Conservation (phyloP, 805 yeast genomes). For the Teunomyces tritomae region DNA sequence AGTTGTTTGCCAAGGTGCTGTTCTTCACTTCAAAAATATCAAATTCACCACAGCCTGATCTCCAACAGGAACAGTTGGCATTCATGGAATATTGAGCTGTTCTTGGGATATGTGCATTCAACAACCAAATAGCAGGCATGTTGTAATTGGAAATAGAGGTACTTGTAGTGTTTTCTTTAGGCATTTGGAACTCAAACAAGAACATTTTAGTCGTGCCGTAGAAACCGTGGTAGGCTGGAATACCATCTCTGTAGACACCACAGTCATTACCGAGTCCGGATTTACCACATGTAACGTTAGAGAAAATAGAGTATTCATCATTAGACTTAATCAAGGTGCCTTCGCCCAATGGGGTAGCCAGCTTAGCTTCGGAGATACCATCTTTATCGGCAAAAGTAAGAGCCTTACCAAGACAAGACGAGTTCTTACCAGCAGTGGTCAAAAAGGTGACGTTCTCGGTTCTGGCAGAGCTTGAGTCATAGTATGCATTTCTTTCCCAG, state of each 20-base stretch:
- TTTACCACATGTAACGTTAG: slow-evolving; percentile 54
- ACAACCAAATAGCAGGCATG: slow-evolving; percentile 76
- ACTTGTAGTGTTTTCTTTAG: slow-evolving; percentile 44
- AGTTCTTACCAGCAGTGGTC: slow-evolving; percentile 57
- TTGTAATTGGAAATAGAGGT: slow-evolving; percentile 43
- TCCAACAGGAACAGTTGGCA: slow-evolving; percentile 71
- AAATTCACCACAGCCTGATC: slow-evolving; percentile 75
- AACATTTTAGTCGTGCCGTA: slow-evolving; percentile 69
- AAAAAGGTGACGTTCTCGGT: slow-evolving; percentile 67
- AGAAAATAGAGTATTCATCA: slow-evolving; percentile 58
- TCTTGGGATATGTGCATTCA: slow-evolving; percentile 71
- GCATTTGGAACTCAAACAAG: slow-evolving; percentile 67
- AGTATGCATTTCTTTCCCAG: slow-evolving; percentile 63
- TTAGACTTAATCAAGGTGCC: slow-evolving; percentile 53
- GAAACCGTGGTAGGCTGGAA: slow-evolving; percentile 73
- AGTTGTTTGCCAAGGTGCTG: slow-evolving; percentile 50
- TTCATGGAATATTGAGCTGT: slow-evolving; percentile 67
- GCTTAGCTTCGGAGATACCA: slow-evolving; percentile 49
- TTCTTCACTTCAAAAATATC: slow-evolving; percentile 76
- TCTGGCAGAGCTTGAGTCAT: slow-evolving; percentile 46
- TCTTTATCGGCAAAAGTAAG: slow-evolving; percentile 58
- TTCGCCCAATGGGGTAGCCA: slow-evolving; percentile 47
- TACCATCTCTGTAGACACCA: slow-evolving; percentile 73
- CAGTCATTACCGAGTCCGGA: slow-evolving; percentile 59
- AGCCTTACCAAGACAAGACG: slow-evolving; percentile 68